Evolutionary conservation across 169 alveolate genomes (phyloP), one percentile per base, ranked within the genome.

Genomic region (Cryptosporidium sp.): DNA sequence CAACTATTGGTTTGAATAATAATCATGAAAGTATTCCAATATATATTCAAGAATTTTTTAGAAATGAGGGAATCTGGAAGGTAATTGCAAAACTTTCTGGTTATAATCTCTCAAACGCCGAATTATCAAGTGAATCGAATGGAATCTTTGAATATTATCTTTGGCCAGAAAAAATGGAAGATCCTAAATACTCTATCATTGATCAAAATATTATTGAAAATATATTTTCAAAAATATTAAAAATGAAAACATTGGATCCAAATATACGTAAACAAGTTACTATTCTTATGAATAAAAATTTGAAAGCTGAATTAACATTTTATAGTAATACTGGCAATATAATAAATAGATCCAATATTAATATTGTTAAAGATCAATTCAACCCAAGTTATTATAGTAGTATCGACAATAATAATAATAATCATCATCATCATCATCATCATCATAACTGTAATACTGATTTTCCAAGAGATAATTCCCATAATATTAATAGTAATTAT

Each of bases 121-220:
- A 80, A 26, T 16, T 80, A 18, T 26, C 45, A 23, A 60, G 75
- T 80, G 89, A 80, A 8, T 42, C 52, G 1, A 62, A 70, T 31
- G 65, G 70, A 7, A 44, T 62, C 12, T 21, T 80, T 10, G 89
- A 80, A 8, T 42, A 80, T 33, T 80, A 62, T 61, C 68, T 62
- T 29, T 80, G 89, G 89, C 89, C 89, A 80, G 89, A 80, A 33
- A 80, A 80, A 23, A 65, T 62, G 7, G 45, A 51, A 37, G 89
- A 80, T 18, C 89, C 89, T 14, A 62, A 61, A 44, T 48, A 80
- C 6, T 62, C 65, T 6, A 37, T 65, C 1, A 51, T 80, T 37
- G 31, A 44, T 39, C 53, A 37, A 60, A 62, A 62, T 80, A 42
- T 44, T 26, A 35, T 42, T 2, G 69, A 65, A 14, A 23, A 45